These are phyloP conservation scores for Microbotryum scabiosae DNA, from an alignment of 1,284 basidiomycete species.

Conservation along the genomic window DNA sequence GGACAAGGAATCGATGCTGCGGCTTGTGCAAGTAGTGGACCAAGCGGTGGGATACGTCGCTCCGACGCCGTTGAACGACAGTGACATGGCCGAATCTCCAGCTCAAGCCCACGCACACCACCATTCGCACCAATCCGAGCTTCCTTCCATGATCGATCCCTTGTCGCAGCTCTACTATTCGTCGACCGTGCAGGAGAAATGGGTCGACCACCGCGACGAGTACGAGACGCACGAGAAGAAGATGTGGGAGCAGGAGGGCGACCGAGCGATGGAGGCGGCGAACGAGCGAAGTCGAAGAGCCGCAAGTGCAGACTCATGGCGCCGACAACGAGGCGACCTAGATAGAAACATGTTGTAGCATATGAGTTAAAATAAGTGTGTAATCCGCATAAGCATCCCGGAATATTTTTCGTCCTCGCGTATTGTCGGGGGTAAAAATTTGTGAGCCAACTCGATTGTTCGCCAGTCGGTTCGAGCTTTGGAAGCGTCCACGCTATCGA, in stretches of 20 bases:
- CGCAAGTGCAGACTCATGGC: not conserved
- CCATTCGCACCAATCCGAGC: slow-evolving; percentile 56
- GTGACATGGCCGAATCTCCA: not conserved
- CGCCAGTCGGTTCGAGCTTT: no score
- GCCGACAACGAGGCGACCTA: no score
- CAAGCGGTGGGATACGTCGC: slow-evolving; percentile 75
- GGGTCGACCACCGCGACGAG: slow-evolving; percentile 38
- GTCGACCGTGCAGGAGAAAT: slow-evolving; percentile 50
- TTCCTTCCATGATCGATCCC: slow-evolving; percentile 56
- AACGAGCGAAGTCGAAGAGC: slow-evolving; percentile 10
- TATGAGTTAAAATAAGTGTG: not conserved
- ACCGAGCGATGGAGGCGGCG: slow-evolving; percentile 29
- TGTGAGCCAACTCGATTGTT: no score
- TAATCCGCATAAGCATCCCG: no score
- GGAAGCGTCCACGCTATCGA: no score
- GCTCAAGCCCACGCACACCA: slow-evolving; percentile 39
- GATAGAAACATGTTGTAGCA: not conserved
- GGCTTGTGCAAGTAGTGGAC: slow-evolving; percentile 71
- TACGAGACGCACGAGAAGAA: slow-evolving; percentile 68
- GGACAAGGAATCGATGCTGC: slow-evolving; percentile 89
- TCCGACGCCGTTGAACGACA: slow-evolving; percentile 52
- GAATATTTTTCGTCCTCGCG: no score
- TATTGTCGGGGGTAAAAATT: no score
- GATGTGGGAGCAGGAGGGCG: slow-evolving; percentile 42
- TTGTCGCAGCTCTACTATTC: slow-evolving; percentile 46